Evolutionary conservation across 1,284 basidiomycete genomes (phyloP), one percentile per base, ranked within the genome.

Genomic region (Cystobasidium pallidum): DNA sequence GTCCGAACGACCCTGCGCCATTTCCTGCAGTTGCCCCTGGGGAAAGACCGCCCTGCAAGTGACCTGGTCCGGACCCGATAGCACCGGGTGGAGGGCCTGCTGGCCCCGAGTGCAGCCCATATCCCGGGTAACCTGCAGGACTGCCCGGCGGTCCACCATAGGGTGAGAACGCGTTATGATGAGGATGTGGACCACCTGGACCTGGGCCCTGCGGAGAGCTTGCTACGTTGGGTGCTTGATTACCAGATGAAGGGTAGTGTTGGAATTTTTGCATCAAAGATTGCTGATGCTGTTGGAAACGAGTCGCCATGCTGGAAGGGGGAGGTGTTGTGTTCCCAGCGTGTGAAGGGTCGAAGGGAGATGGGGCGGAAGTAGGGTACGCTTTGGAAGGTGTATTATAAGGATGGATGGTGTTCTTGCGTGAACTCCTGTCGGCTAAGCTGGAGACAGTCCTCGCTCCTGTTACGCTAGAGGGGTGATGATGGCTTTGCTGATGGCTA

Each of bases 101-200:
- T 73, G 74, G 30, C 67, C 68, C 45, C 68, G 74, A 15, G 74
- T 65, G 15, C 74, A 73, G 62, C 24, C 72, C 73, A 2, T 68
- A 73, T 41, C 73, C 73, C 26, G 70, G 45, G 32, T 70, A 75
- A 62, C 74, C 74, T 41, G 77, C 77, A 26, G 76, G 75, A 21
- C 76, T 77, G 1, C 64, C 72, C 24, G 75, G 77, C 11, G 77
- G 75, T 26, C 75, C 75, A 0, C 73, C 72, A 70, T 76, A 77
- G 39, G 62, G 45, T 15, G 75, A 76, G 74, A 76, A 76, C 36
- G 73, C 64, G 66, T 76, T 72, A 6, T 66, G 70, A 21, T 59
- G 72, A 24, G 67, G 75, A 6, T 73, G 72, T 2, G 65, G 66
- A 39, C 55, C 55, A 36, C 67, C 66, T 41, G 66, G 54, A 28